Evolutionary conservation across 2,329 filamentous ascomycete species (phyloP), one percentile per base, ranked within the genome.

Genomic region (Dendrostoma leiphaemia): DNA sequence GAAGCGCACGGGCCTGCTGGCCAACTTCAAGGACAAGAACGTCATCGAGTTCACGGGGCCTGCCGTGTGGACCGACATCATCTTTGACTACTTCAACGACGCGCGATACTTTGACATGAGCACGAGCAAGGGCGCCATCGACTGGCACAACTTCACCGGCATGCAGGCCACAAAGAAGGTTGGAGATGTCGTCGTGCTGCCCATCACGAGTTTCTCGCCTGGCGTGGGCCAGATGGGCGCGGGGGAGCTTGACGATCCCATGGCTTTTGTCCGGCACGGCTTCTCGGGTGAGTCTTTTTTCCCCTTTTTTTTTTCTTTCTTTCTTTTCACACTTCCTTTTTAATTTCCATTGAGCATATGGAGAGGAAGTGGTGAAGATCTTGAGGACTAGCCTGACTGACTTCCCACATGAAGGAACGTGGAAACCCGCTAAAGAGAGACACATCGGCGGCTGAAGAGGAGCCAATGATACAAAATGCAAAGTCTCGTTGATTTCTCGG

Each of bases 191-290:
- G 85, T 97, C 49, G 86, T 99, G 13, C 74, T 99, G 56, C 94
- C 94, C 24, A 97, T 99, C 64, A 99, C 94, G 6, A 93, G 91
- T 71, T 99, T 99, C 77, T 96, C 91, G 64, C 94, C 94, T 0
- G 94, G 94, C 24, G 91, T 97, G 41, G 83, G 86, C 63, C 91
- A 96, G 69, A 97, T 97, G 91, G 90, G 89, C 12, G 89, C 94
- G 43, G 86, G 87, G 65, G 91, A 95, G 59, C 81, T 86, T 38
- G 91, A 97, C 62, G 88, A 97, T 68, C 91, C 91, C 1, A 93
- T 96, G 90, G 94, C 94, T 2, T 97, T 96, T 77, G 94, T 99
- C 58, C 92, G 94, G 74, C 94, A 99, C 74, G 86, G 91, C 52
- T 99, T 99, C 70, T 90, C 96, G 77, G 94, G 93, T 95, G 75